phyloP scores from a whole-genome alignment of 371 early-diverging fungal species.

The Mucor mucedo region DNA sequence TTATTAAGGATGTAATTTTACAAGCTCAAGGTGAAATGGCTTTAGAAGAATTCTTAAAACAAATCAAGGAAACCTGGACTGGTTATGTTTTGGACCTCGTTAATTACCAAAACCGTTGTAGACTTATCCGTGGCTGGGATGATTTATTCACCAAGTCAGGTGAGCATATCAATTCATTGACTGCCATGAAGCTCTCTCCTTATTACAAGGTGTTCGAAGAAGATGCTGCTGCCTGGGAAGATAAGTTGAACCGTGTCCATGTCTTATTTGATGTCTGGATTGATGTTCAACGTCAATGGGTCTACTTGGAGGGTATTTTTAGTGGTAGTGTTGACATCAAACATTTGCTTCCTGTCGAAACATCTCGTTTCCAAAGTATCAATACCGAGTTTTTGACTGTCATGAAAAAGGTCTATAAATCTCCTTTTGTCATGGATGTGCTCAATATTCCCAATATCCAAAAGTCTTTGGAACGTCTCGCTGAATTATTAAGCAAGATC shows the following conservation, averaged over 20 bases:
- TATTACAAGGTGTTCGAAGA: conserved; percentile 98
- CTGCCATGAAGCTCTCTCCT: conserved; percentile 97
- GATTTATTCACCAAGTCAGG: conserved; percentile 95
- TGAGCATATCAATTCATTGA: conserved; percentile 93
- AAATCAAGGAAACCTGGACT: conserved; percentile 90
- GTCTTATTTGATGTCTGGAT: conserved; percentile 98
- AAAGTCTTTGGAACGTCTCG: conserved; percentile 93
- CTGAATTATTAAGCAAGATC: conserved; percentile 92
- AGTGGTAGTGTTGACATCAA: conserved; percentile 95
- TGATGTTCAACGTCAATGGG: conserved; percentile 99
- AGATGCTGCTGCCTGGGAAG: conserved; percentile 94
- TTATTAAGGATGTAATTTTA: conserved; percentile 85
- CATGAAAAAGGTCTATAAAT: conserved; percentile 98
- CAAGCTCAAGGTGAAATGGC: conserved; percentile 99
- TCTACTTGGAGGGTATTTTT: conserved; percentile 98
- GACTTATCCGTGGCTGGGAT: conserved; percentile 97
- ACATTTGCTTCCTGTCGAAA: conserved; percentile 94
- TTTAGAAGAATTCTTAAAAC: conserved; percentile 95
- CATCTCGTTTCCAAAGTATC: conserved; percentile 93
- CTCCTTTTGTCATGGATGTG: conserved; percentile 94
- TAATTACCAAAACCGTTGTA: conserved; percentile 96
- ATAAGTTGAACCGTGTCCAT: conserved; percentile 94
- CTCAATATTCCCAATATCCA: conserved; percentile 92
- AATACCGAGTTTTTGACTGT: conserved; percentile 96
- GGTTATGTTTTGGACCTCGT: conserved; percentile 92